These are phyloP conservation scores for Exophiala dermatitidis DNA, from an alignment of 2,329 filamentous ascomycete species.

Conservation along the genomic window DNA sequence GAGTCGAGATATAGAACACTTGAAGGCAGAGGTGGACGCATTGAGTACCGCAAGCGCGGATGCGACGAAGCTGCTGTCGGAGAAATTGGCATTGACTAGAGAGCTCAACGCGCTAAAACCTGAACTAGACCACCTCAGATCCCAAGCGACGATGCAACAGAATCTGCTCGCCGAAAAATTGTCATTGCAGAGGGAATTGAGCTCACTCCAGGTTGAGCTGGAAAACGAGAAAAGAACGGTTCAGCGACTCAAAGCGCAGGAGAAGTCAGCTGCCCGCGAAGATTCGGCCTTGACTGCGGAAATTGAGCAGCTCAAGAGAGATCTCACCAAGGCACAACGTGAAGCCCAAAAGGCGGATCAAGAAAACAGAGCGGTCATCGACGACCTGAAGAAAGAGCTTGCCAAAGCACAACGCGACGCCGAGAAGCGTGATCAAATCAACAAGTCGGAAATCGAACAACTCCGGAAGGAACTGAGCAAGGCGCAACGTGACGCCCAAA, in stretches of 20 bases:
- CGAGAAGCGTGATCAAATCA: constrained; percentile 43
- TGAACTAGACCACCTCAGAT: constrained; percentile 56
- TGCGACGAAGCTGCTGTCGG: constrained; percentile 60
- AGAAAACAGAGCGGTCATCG: constrained; percentile 42
- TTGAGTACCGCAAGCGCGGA: constrained; percentile 61
- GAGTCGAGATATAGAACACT: constrained; percentile 48
- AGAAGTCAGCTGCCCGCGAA: constrained; percentile 44
- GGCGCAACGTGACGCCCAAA: constrained; percentile 44
- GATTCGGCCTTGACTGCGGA: constrained; percentile 33
- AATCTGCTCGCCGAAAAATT: constrained; percentile 70
- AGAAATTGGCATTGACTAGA: constrained; percentile 55
- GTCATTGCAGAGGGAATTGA: constrained; percentile 68
- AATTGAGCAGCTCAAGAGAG: constrained; percentile 43
- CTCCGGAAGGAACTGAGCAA: constrained; percentile 46
- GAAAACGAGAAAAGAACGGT: constrained; percentile 71
- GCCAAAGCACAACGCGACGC: constrained; percentile 46
- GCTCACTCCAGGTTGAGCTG: constrained; percentile 69
- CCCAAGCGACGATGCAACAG: constrained; percentile 56
- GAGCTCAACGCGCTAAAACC: constrained; percentile 54
- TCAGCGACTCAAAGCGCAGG: constrained; percentile 49
- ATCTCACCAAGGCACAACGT: constrained; percentile 47
- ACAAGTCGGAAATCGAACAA: constrained; percentile 39
- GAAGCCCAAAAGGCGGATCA: constrained; percentile 45
- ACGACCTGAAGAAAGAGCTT: constrained; percentile 46
- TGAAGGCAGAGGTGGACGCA: constrained; percentile 61